Conservation (phyloP, 163 green algal species). For the Prototheca cutis region DNA sequence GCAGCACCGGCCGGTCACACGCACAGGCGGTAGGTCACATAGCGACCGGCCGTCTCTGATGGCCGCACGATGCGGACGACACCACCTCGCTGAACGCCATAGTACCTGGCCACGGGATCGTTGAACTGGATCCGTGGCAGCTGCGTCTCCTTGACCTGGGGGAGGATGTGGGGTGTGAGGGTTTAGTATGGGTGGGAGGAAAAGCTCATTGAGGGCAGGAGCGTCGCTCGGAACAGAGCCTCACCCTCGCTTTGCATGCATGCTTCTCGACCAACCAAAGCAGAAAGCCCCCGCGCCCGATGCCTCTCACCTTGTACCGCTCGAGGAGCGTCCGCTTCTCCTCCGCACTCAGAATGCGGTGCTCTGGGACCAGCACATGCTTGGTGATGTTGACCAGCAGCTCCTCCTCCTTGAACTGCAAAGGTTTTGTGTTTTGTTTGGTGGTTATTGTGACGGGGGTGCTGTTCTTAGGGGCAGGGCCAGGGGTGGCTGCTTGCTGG, state of each 20-base stretch:
- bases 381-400: constrained; percentile 97
- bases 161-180: background rate
- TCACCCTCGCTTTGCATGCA: too few species aligned
- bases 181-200: background rate
- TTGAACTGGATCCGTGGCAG: constrained; percentile 87
- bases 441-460: background rate
- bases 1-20: too few species aligned
- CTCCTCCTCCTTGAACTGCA: constrained; percentile 71
- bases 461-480: background rate
- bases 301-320: constrained; percentile 54
- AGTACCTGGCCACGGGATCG: constrained; percentile 92
- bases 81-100: constrained; percentile 79
- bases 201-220: background rate
- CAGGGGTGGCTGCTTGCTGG: too few species aligned
- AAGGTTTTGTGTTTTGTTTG: background rate
- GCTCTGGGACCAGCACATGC: constrained; percentile 83
- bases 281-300: too few species aligned
- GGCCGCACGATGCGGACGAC: constrained; percentile 93
- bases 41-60: constrained; percentile 88
- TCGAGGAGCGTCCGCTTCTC: constrained; percentile 88
- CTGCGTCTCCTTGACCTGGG: constrained; percentile 87
- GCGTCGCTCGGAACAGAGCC: too few species aligned
- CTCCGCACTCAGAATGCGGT: constrained; percentile 70
- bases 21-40: constrained; percentile 94
- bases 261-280: too few species aligned